These are phyloP conservation scores for Circinella umbellata DNA, from an alignment of 371 early-diverging fungal species.

Conservation along the genomic window DNA sequence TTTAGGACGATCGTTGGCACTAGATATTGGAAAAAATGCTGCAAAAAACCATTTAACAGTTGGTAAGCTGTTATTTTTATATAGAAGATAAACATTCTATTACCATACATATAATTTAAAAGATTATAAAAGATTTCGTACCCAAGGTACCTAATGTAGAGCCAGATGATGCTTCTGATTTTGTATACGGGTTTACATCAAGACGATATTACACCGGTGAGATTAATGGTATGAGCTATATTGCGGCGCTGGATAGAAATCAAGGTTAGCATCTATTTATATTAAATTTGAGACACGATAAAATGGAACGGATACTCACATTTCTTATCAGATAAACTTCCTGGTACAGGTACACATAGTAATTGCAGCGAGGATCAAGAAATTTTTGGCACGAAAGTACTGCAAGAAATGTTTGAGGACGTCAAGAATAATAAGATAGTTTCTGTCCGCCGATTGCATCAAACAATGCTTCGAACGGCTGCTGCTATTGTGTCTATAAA, in stretches of 20 bases:
- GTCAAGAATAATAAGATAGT: constrained; percentile 47
- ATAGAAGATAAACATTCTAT: neutral
- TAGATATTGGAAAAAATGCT: constrained; percentile 69
- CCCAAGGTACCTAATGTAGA: constrained; percentile 49
- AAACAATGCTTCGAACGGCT: constrained; percentile 54
- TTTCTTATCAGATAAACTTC: constrained; percentile 16
- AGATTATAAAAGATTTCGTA: constrained; percentile 28
- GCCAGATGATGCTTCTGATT: constrained; percentile 62
- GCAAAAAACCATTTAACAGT: constrained; percentile 52
- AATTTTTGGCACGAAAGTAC: constrained; percentile 36
- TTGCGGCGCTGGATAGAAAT: constrained; percentile 21
- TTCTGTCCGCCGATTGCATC: constrained; percentile 47
- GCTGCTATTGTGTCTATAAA: constrained; percentile 24
- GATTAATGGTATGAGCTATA: constrained; percentile 54
- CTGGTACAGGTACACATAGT: constrained; percentile 7
- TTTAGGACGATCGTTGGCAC: constrained; percentile 75
- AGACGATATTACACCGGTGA: constrained; percentile 63
- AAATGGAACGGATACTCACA: too few relatives aligned
- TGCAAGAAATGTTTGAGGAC: constrained; percentile 42
- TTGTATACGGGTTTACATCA: constrained; percentile 62
- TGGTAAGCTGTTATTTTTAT: constrained; percentile 25
- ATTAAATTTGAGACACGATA: neutral
- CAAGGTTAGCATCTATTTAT: neutral
- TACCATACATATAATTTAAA: neutral
- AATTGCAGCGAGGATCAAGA: constrained; percentile 33